Base-by-base conservation (phyloP, 164 flowering plant genomes). In the Vitis amurensis region DNA sequence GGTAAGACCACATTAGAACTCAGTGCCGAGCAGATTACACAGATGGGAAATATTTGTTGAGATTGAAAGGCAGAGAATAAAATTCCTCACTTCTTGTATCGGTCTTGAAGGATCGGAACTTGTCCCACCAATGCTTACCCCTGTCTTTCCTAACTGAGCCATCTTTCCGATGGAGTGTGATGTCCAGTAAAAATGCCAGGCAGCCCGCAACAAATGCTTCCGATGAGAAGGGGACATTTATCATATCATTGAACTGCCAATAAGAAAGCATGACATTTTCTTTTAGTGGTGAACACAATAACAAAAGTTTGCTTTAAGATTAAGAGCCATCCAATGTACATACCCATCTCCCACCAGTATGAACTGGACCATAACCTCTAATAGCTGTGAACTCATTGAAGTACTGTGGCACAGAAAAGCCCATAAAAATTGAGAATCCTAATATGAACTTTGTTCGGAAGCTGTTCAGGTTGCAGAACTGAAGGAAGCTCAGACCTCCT, bases 51-150 rank as follows among this genome's bases (percentile, higher is more conserved):
- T 89, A 91, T 55, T 89, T 90, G 91, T 95, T 93, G 66, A 95
- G 92, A 68, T 87, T 88, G 87, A 88, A 93, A 13, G 99, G 99
- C 64, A 95, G 83, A 11, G 98, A 87, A 65, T 93, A 93, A 78
- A 95, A 95, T 68, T 95, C 99, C 73, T 89, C 98, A 63, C 92
- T 93, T 78, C 98, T 85, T 14, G 86, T 55, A 68, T 95, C 99
- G 2, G 77, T 77, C 74, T 88, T 90, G 82, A 81, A 95, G 6
- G 90, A 84, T 15, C 84, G 71, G 87, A 91, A 95, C 84, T 87
- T 91, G 79, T 89, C 94, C 99, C 98, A 93, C 94, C 94, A 95
- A 50, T 90, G 97, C 80, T 79, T 86, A 11, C 99, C 99, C 69
- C 98, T 78, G 75, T 95, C 99, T 72, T 88, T 92, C 83, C 95